phyloP scores from a whole-genome alignment of 2,329 filamentous ascomycete species.

The Colletotrichum sansevieriae region DNA sequence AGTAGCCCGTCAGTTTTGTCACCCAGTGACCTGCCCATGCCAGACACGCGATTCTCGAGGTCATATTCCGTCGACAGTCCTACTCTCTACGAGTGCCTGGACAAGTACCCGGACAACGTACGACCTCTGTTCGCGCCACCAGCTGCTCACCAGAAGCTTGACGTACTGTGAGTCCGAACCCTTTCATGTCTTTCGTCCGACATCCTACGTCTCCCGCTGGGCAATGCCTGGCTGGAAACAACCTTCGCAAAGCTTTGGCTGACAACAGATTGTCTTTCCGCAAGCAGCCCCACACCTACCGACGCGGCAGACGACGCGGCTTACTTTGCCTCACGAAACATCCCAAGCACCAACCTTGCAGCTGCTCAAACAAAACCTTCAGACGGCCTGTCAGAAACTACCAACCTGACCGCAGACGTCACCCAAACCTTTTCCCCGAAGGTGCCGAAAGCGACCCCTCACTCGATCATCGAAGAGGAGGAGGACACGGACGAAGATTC shows the following conservation, averaged over 20 bases:
- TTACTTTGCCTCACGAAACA: constrained; percentile 52
- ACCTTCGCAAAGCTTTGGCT: constrained; percentile 12
- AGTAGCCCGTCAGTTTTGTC: constrained; percentile 44
- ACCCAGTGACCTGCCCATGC: constrained; percentile 58
- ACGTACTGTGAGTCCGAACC: constrained; percentile 40
- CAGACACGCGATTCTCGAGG: constrained; percentile 67
- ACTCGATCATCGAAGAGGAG: constrained; percentile 51
- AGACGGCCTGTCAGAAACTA: constrained; percentile 59
- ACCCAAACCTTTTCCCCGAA: constrained; percentile 46
- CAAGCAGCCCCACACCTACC: constrained; percentile 35
- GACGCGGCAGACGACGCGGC: constrained; percentile 40
- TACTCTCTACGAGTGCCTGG: constrained; percentile 71
- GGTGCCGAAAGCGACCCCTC: constrained; percentile 37
- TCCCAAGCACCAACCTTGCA: constrained; percentile 57
- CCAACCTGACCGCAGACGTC: constrained; percentile 57
- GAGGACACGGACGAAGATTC: constrained; percentile 52
- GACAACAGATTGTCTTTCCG: constrained; percentile 17
- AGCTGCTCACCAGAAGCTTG: constrained; percentile 35
- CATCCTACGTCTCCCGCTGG: neutral
- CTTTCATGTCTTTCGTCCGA: constrained; percentile 14
- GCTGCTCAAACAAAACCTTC: constrained; percentile 58
- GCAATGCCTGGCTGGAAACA: constrained; percentile 19
- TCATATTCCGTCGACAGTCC: constrained; percentile 71
- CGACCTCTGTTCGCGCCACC: constrained; percentile 39
- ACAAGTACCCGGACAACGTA: constrained; percentile 27